These are phyloP conservation scores for Lolium rigidum DNA, from an alignment of 176 grass and related monocot genomes.

Conservation along the genomic window DNA sequence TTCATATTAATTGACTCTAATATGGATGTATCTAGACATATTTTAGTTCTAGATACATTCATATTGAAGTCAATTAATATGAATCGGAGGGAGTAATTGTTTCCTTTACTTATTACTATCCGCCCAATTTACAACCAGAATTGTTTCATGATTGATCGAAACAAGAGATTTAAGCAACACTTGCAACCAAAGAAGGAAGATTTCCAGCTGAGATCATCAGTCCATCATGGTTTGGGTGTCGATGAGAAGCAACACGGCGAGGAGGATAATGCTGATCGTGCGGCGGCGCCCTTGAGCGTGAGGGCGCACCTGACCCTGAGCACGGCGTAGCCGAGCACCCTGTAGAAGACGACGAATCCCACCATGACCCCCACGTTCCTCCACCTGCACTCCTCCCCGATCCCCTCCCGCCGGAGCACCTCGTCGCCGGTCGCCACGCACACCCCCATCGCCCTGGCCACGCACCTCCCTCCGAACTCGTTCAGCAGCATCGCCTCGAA, in stretches of 20 bases:
- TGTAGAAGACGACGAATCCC: slow-evolving; percentile 63
- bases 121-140: not conserved
- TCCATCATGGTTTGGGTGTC: not conserved
- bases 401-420: slow-evolving; percentile 65
- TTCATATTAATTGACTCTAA: too few relatives aligned
- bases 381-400: slow-evolving; percentile 67
- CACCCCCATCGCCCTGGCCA: slow-evolving; percentile 46
- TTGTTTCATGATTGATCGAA: not conserved
- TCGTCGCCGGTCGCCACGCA: slow-evolving; percentile 71
- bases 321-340: slow-evolving; percentile 65
- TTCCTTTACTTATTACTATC: not conserved
- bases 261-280: not conserved
- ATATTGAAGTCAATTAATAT: too few relatives aligned
- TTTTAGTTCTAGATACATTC: too few relatives aligned
- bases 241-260: not conserved
- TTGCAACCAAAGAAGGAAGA: not conserved
- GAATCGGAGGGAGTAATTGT: too few relatives aligned
- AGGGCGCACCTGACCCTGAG: slow-evolving; percentile 59
- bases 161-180: not conserved
- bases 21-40: too few relatives aligned
- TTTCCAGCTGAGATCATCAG: not conserved
- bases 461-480: slow-evolving; percentile 70
- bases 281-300: slow-evolving; percentile 37
- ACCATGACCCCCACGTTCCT: slow-evolving; percentile 73
- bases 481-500: slow-evolving; percentile 82